phyloP scores from a whole-genome alignment of 192 early-diverging fungal genomes.

The Haplosporangium gracile region DNA sequence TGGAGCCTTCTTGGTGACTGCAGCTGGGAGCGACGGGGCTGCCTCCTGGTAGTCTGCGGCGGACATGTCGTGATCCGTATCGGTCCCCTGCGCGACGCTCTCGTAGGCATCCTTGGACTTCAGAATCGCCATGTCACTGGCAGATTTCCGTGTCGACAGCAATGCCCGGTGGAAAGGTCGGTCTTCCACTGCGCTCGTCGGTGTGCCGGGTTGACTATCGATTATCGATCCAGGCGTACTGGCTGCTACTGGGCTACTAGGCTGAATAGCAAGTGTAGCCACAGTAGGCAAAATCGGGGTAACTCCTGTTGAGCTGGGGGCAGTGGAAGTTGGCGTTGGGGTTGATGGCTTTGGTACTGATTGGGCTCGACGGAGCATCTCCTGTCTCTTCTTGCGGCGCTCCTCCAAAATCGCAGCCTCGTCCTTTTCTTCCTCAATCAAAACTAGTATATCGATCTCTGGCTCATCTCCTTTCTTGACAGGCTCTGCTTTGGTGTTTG shows the following conservation, averaged over 20 bases:
- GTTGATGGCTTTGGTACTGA: slow-evolving; percentile 55
- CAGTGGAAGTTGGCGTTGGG: slow-evolving; percentile 26
- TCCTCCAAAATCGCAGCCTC: slow-evolving; percentile 89
- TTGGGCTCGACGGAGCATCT: slow-evolving; percentile 81
- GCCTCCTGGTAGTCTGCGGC: slow-evolving; percentile 75
- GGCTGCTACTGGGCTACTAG: slow-evolving; percentile 29
- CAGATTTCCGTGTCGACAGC: slow-evolving; percentile 45
- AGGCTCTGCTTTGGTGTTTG: slow-evolving; percentile 24
- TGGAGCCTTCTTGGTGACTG: slow-evolving; percentile 12
- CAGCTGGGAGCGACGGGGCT: slow-evolving; percentile 27
- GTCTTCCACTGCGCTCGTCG: slow-evolving; percentile 77
- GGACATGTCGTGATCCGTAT: slow-evolving; percentile 70
- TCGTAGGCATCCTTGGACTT: slow-evolving; percentile 65
- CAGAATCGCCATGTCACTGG: slow-evolving; percentile 60
- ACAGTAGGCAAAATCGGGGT: slow-evolving; percentile 17
- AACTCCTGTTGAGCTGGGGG: slow-evolving; percentile 9
- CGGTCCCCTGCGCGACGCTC: slow-evolving; percentile 44
- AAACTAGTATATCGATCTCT: slow-evolving; percentile 46
- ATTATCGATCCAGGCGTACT: slow-evolving; percentile 66
- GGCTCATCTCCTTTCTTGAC: slow-evolving; percentile 15
- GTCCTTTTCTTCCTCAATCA: slow-evolving; percentile 74
- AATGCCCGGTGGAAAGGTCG: slow-evolving; percentile 61
- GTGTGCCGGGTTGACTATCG: slow-evolving; percentile 86
- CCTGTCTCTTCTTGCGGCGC: slow-evolving; percentile 80
- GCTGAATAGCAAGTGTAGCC: slow-evolving; percentile 1